A percentile compares a stretch with the other conserved stretches of the same genome.
phyloP scores from a whole-genome alignment of 192 early-diverging fungal genomes.

The Borealophlyctis nickersoniae region DNA sequence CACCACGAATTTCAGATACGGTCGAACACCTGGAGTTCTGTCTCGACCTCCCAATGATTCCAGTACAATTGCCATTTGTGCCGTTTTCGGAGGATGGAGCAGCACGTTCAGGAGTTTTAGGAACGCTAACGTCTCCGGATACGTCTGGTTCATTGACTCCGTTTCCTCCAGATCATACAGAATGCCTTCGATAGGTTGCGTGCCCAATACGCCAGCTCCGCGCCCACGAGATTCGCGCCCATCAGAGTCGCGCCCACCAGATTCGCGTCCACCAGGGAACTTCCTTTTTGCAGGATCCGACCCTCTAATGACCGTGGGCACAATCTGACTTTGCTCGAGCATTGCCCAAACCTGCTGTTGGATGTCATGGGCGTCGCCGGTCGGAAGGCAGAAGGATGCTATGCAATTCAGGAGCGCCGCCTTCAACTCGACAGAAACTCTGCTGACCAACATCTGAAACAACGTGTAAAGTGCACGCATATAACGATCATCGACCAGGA shows the following conservation, averaged over 20 bases:
- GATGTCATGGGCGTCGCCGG: constrained; percentile 51
- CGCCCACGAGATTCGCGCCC: constrained; percentile 6
- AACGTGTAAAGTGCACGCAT: constrained; percentile 67
- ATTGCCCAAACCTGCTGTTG: constrained; percentile 73
- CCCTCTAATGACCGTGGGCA: constrained; percentile 31
- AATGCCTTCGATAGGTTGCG: constrained; percentile 48
- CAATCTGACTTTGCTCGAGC: constrained; percentile 71
- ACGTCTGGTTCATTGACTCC: constrained; percentile 71
- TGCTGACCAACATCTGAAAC: constrained; percentile 76
- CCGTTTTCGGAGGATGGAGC: constrained; percentile 33
- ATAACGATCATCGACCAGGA: constrained; percentile 67
- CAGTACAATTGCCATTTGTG: constrained; percentile 47
- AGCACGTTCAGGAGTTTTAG: constrained; percentile 68
- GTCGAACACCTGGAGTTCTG: constrained; percentile 66
- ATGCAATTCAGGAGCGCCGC: constrained; percentile 76
- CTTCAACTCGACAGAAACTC: constrained; percentile 75
- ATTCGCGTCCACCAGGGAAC: constrained; percentile 18
- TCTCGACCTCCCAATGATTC: constrained; percentile 60
- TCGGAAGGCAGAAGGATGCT: constrained; percentile 74
- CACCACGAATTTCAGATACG: constrained; percentile 78
- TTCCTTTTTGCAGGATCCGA: neutral
- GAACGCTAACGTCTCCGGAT: constrained; percentile 85
- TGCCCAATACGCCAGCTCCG: neutral
- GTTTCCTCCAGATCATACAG: constrained; percentile 80
- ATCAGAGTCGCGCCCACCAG: constrained; percentile 18